Evolutionary conservation across 371 early-diverging fungal genomes (phyloP), one percentile per base, ranked within the genome.

Genomic region (Mortierella polycephala): DNA sequence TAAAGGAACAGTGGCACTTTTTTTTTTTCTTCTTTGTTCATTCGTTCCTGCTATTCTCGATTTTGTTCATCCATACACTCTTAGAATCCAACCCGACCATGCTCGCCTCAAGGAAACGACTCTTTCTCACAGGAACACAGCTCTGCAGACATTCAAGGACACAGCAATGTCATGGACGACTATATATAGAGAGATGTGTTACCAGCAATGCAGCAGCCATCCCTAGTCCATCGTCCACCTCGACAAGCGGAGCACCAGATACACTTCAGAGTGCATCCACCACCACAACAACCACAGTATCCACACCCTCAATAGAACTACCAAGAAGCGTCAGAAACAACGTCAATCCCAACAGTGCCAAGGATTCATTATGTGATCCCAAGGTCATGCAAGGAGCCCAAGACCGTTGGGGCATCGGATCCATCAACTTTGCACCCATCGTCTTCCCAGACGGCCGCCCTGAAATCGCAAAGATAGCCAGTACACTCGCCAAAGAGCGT

Each of bases 371-470:
- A 11, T 14, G 5, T 5, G 20, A 51, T 5, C 51, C 18, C 16
- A 54, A 41, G 7, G 16, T 21, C 2, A 13, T 62, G 4, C 39
- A 54, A 37, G 60, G 67, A 11, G 75, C 71, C n/a, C 60, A 52
- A 41, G 55, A 49, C 6, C 70, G 70, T 2, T 75, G 75, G 75
- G 71, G 59, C 1, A 39, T 69, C 10, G 64, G 37, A 3, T 8
- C 62, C 11, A 37, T 44, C 1, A 10, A 46, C 11, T 63, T 44
- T 45, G 60, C 69, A 21, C 23, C 58, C 7, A 57, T 77, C 8
- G 59, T 77, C 2, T 71, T 46, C 42, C 77, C 69, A 4, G 13
- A 60, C 1, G 77, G 77, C 0, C 67, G 77, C 5, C 60, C 68
- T 1, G 72, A 67, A 45, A 64, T 77, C 14, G 39, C 30, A 4